These are phyloP conservation scores for Xylaria sp. DNA, from an alignment of 2,329 filamentous ascomycete genomes.

Conservation along the genomic window DNA sequence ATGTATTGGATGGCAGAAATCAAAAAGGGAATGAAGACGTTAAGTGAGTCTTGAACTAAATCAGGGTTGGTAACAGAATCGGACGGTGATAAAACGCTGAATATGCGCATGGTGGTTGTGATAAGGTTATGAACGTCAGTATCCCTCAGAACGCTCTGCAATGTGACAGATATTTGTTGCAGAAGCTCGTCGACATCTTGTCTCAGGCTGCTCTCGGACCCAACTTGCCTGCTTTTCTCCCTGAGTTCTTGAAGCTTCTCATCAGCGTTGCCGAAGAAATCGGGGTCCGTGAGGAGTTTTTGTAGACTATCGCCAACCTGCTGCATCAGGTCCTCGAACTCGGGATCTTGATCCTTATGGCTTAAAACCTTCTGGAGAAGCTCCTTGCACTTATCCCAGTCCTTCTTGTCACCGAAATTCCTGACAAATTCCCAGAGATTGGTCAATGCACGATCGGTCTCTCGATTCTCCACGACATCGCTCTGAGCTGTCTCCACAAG, in stretches of 20 bases:
- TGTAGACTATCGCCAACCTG: conserved; percentile 80
- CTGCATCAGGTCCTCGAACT: conserved; percentile 81
- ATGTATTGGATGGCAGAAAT: conserved; percentile 85
- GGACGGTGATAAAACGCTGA: conserved; percentile 74
- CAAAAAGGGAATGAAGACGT: conserved; percentile 82
- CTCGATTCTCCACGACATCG: conserved; percentile 78
- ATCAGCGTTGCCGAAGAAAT: conserved; percentile 82
- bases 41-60: conserved; percentile 78
- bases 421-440: conserved; percentile 85
- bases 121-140: conserved; percentile 76
- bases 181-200: conserved; percentile 80
- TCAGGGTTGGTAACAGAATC: conserved; percentile 74
- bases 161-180: conserved; percentile 73
- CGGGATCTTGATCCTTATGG: conserved; percentile 79
- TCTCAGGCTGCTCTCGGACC: conserved; percentile 73
- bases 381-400: conserved; percentile 80
- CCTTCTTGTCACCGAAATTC: conserved; percentile 77
- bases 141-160: conserved; percentile 77
- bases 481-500: conserved; percentile 73
- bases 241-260: conserved; percentile 63
- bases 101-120: conserved; percentile 73
- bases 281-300: conserved; percentile 84
- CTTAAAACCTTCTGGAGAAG: conserved; percentile 76
- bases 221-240: conserved; percentile 69
- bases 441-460: conserved; percentile 77